Evolutionary conservation across 257 asterid genomes (phyloP).

Genomic region (Misopates orontium): DNA sequence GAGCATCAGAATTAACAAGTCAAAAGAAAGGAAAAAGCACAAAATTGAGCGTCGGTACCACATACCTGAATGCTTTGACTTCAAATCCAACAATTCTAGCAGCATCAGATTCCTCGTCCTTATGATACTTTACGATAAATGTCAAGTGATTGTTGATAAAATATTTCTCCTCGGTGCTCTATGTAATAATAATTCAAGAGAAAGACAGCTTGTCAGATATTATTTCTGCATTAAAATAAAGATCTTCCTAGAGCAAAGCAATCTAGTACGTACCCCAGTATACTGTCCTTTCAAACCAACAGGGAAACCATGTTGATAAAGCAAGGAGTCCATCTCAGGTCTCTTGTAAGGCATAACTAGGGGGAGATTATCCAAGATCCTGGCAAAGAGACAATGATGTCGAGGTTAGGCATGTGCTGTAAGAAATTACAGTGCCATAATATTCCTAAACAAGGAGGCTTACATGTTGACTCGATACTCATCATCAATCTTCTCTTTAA

Average conservation of each 20-base stretch:
- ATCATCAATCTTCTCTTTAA: slow-evolving; percentile 61
- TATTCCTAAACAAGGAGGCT: slow-evolving; percentile 5
- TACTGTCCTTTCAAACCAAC: slow-evolving; percentile 76
- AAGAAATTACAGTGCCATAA: slow-evolving; percentile 8
- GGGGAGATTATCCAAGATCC: slow-evolving; percentile 95
- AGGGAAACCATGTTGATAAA: slow-evolving; percentile 75
- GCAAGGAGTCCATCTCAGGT: slow-evolving; percentile 47
- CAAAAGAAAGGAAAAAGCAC: slow-evolving; percentile 9
- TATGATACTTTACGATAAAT: slow-evolving; percentile 76
- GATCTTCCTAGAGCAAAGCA: slow-evolving; percentile 15
- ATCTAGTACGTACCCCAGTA: slow-evolving; percentile 62
- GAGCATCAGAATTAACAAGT: slow-evolving; percentile 13
- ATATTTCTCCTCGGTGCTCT: slow-evolving; percentile 68
- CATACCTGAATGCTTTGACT: slow-evolving; percentile 77
- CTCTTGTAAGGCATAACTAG: slow-evolving; percentile 73
- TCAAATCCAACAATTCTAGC: slow-evolving; percentile 91
- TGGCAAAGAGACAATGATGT: slow-evolving; percentile 30
- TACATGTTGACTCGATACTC: slow-evolving; percentile 63
- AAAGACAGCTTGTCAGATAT: slow-evolving; percentile 26
- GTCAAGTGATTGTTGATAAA: slow-evolving; percentile 75
- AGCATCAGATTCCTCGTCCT: slow-evolving; percentile 67
- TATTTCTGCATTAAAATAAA: slow-evolving; percentile 6
- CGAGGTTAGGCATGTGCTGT: slow-evolving; percentile 17
- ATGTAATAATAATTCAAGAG: slow-evolving; percentile 14
- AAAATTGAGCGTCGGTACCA: slow-evolving; percentile 14